Evolutionary conservation across 2,329 filamentous ascomycete species (phyloP), one percentile per base, ranked within the genome.

Genomic region (Calonectria pseudoreteaudii): DNA sequence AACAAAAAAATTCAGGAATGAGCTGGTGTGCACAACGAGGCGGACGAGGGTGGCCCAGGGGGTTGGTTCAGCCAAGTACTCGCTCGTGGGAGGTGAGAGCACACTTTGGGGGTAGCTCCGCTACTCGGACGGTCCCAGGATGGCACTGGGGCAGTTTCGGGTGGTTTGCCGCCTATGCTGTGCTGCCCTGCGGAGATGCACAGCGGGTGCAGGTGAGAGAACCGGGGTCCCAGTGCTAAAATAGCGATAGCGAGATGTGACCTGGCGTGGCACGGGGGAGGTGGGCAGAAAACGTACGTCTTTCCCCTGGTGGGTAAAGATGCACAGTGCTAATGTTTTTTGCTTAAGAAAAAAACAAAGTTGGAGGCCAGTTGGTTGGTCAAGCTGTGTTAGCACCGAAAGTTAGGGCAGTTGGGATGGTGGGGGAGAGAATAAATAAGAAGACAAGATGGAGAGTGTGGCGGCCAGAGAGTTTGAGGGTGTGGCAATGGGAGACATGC

Each of bases 91-190:
- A 62, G 44, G 58, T 49, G 60, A 44, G 70, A 58, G 71, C 58
- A 41, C 71, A 47, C 20, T 47, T 72, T 69, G 34, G 66, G 36
- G 50, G 38, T 13, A 52, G 71, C 56, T 69, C 71, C 71, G 58
- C 49, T 65, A 69, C 71, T 69, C 49, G 60, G 71, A 66, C 44
- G 58, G 71, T 73, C 50, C 66, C 66, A 73, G 71, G 71, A 52
- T 66, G 28, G n/a, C 4, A 28, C 58, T 49, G 49, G 58, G 58
- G 66, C 49, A 50, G 70, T 69, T 72, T 72, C 38, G 70, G 70
- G 58, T 50, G 66, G 62, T 65, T 66, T 50, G 66, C 66, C 52
- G 70, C 65, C 56, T 70, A 60, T 30, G 60, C 69, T 66, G 52
- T 28, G 52, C 28, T 56, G 71, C 71, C 60, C 66, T 47, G 66